phyloP scores from a whole-genome alignment of 495 filamentous ascomycete species.

The Penicilliopsis zonata region DNA sequence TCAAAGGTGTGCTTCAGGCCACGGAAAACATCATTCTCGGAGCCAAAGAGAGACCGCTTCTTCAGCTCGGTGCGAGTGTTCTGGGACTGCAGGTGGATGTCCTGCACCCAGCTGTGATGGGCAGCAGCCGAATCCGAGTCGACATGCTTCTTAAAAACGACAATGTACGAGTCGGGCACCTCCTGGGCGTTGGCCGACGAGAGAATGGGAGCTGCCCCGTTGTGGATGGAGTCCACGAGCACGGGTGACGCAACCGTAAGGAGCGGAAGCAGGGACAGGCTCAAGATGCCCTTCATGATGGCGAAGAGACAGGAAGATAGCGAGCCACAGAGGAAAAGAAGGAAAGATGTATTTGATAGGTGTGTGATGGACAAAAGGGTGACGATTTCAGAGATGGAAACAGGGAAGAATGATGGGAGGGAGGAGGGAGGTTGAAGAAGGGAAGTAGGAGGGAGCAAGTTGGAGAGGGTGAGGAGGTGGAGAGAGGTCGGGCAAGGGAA shows the following conservation, averaged over 20 bases:
- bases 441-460: slow-evolving; percentile 10
- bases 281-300: slow-evolving; percentile 65
- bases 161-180: slow-evolving; percentile 87
- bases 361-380: slow-evolving; percentile 13
- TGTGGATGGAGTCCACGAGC: slow-evolving; percentile 68
- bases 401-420: slow-evolving; percentile 10
- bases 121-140: slow-evolving; percentile 46
- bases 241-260: slow-evolving; percentile 65
- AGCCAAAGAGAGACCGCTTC: slow-evolving; percentile 73
- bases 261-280: slow-evolving; percentile 51
- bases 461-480: slow-evolving; percentile 21
- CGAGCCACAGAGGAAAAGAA: not conserved
- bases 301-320: slow-evolving; percentile 2
- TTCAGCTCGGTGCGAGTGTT: slow-evolving; percentile 65
- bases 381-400: slow-evolving; percentile 8
- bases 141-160: slow-evolving; percentile 97
- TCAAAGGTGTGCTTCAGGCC: slow-evolving; percentile 95
- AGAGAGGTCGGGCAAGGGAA: slow-evolving; percentile 20
- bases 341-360: slow-evolving; percentile 8
- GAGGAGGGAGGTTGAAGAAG: slow-evolving; percentile 6
- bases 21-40: slow-evolving; percentile 58
- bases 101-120: slow-evolving; percentile 89
- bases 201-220: slow-evolving; percentile 77
- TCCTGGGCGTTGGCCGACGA: slow-evolving; percentile 63
- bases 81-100: slow-evolving; percentile 50